Evolutionary conservation across 2,329 filamentous ascomycete genomes (phyloP).

Genomic region (Monilinia aucupariae): DNA sequence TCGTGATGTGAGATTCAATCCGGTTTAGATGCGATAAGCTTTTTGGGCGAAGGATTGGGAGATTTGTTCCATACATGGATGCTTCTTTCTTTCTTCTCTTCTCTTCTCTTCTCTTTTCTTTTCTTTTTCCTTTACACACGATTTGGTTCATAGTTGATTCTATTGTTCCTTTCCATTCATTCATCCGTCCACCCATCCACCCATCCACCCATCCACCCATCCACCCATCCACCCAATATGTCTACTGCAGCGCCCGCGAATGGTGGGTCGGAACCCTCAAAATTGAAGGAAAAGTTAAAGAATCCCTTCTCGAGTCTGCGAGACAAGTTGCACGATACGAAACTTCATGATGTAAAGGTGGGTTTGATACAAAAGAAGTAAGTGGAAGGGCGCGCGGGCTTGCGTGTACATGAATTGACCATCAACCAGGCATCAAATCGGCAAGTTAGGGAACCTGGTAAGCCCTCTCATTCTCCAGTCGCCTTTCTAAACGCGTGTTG

Average conservation of each 20-base stretch:
- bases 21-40: background rate
- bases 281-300: slow-evolving; percentile 44
- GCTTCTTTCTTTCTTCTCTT: no score
- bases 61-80: no score
- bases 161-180: no score
- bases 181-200: background rate
- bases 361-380: slow-evolving; percentile 56
- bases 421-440: slow-evolving; percentile 48
- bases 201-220: background rate
- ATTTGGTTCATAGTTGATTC: background rate
- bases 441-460: slow-evolving; percentile 59
- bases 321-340: slow-evolving; percentile 50
- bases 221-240: slow-evolving; percentile 19
- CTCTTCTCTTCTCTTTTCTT: background rate
- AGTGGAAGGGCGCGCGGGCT: slow-evolving; percentile 5
- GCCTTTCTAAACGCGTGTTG: background rate
- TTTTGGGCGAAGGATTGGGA: background rate
- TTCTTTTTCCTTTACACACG: background rate
- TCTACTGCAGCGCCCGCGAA: slow-evolving; percentile 28
- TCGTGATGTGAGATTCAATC: no score
- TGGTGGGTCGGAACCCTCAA: slow-evolving; percentile 28
- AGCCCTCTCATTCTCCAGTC: slow-evolving; percentile 21
- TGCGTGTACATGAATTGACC: slow-evolving; percentile 4
- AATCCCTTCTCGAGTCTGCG: slow-evolving; percentile 41
- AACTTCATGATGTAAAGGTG: slow-evolving; percentile 53